Evolutionary conservation across 108 stramenopile genomes (phyloP).

Genomic region (Cyclotella kingstonii): DNA sequence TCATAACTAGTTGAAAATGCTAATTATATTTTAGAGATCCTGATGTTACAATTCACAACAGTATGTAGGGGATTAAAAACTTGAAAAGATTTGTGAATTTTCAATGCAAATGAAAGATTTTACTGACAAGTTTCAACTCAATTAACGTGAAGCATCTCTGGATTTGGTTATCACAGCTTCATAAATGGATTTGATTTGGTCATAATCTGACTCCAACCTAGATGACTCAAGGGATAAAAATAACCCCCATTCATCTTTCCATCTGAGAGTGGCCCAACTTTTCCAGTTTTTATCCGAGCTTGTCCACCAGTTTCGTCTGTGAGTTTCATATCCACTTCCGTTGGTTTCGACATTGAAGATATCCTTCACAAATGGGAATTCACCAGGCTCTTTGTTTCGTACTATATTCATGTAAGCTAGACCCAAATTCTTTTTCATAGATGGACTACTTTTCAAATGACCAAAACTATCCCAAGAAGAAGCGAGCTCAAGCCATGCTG

Average conservation of each 20-base stretch:
- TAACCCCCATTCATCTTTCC: constrained; percentile 37
- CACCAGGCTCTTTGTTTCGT: constrained; percentile 17
- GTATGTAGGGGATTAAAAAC: too few relatives aligned
- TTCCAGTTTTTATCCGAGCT: constrained; percentile 26
- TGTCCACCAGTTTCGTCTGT: constrained; percentile 31
- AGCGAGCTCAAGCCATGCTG: constrained; percentile 42
- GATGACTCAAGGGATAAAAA: constrained; percentile 40
- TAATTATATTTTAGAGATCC: too few relatives aligned
- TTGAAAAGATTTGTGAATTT: too few relatives aligned
- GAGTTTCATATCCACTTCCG: not conserved
- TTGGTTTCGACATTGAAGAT: constrained; percentile 6
- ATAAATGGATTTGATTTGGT: constrained; percentile 39
- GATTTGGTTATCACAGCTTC: constrained; percentile 36
- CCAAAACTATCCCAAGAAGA: constrained; percentile 35
- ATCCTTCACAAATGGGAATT: constrained; percentile 31
- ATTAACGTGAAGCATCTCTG: not conserved
- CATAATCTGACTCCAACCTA: constrained; percentile 32
- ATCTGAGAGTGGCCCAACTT: constrained; percentile 42
- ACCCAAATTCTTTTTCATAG: constrained; percentile 59
- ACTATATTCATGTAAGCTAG: constrained; percentile 57
- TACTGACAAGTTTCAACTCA: too few relatives aligned
- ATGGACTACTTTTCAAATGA: constrained; percentile 1
- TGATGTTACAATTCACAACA: too few relatives aligned
- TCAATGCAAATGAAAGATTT: too few relatives aligned
- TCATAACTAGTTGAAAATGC: too few relatives aligned